phyloP scores from a whole-genome alignment of 495 filamentous ascomycete species.

The Daldinia caldariorum region DNA sequence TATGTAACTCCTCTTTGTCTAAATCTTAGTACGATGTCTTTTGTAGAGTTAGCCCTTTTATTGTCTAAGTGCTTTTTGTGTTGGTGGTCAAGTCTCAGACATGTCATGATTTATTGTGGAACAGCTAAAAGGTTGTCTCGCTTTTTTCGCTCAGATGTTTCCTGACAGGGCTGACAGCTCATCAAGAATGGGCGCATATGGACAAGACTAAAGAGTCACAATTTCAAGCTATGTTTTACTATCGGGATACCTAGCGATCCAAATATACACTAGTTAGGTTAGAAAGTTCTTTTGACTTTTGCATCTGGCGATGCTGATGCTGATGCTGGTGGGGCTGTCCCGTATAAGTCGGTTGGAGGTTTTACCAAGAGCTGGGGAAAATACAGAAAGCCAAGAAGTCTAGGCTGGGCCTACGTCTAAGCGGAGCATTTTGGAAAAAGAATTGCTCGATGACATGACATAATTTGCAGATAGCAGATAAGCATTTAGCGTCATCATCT shows the following conservation, averaged over 20 bases:
- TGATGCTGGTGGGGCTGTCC: not conserved
- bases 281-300: not conserved
- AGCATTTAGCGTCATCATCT: constrained; percentile 34
- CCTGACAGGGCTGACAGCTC: not conserved
- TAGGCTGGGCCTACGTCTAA: not conserved
- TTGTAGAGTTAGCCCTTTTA: too few species aligned
- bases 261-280: not conserved
- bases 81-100: too few species aligned
- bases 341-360: not conserved
- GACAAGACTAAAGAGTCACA: not conserved
- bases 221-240: not conserved
- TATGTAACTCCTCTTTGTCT: too few species aligned
- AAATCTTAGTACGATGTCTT: too few species aligned
- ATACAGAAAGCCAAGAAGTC: not conserved
- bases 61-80: too few species aligned
- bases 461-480: constrained; percentile 44
- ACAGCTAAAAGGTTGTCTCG: not conserved
- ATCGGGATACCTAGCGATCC: not conserved
- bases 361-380: not conserved
- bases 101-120: too few species aligned
- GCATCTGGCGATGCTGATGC: not conserved
- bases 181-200: not conserved
- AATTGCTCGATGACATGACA: constrained; percentile 49
- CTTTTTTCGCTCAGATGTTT: not conserved
- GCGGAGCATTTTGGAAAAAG: constrained; percentile 27